Conservation (phyloP, 345 rosid species). For the Eucalyptus albens region DNA sequence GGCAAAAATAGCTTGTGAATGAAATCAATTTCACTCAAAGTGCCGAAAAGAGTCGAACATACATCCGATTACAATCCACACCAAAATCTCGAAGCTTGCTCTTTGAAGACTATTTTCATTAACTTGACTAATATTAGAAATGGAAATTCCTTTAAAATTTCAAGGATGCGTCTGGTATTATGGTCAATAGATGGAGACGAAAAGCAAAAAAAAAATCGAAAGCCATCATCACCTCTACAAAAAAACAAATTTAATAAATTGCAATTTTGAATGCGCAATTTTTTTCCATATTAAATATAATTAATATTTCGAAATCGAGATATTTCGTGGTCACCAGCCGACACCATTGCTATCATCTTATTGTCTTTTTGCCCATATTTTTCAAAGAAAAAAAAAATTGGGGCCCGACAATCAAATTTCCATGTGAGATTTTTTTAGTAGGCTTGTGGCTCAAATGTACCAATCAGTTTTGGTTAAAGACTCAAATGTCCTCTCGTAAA, state of each 20-base stretch:
- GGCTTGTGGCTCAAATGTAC: background rate
- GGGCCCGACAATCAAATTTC: background rate
- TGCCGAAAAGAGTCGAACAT: background rate
- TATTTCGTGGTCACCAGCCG: rapidly evolving
- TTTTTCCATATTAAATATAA: background rate
- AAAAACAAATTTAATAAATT: background rate
- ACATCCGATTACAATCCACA: background rate
- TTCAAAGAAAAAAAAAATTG: background rate
- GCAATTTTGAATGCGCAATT: background rate
- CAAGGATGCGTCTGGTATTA: background rate
- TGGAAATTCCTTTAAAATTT: background rate
- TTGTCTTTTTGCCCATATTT: background rate
- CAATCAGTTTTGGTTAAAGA: background rate
- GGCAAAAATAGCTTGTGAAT: too few species aligned
- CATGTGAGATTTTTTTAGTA: background rate
- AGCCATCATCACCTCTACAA: background rate
- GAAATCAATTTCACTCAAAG: background rate
- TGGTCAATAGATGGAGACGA: background rate
- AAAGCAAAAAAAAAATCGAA: background rate
- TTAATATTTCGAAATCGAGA: background rate
- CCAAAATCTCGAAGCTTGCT: background rate
- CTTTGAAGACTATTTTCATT: background rate
- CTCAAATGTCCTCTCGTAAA: background rate
- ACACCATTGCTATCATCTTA: background rate
- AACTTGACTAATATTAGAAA: background rate